phyloP scores from a whole-genome alignment of 768 basidiomycete genomes.

The Neoboletus magnificus region DNA sequence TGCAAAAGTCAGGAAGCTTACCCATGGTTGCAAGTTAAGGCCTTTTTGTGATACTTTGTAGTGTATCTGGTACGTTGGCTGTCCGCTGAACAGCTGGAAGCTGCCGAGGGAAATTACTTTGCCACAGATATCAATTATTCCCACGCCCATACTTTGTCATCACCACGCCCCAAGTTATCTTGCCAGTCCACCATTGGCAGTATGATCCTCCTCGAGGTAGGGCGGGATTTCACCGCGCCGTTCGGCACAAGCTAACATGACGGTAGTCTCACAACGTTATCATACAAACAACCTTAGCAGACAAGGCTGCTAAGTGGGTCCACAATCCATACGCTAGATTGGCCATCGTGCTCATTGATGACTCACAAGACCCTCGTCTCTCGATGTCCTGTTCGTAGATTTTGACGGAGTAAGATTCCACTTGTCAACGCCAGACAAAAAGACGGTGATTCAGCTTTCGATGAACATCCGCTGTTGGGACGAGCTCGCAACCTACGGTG shows the following conservation, averaged over 20 bases:
- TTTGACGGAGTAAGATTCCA: constrained; percentile 97
- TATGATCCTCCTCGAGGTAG: constrained; percentile 88
- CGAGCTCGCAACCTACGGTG: constrained; percentile 87
- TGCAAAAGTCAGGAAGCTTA: constrained; percentile 6
- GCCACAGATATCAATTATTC: too few species aligned
- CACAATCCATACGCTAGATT: not conserved
- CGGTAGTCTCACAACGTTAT: constrained; percentile 85
- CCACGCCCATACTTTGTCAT: too few species aligned
- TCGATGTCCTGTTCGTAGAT: constrained; percentile 97
- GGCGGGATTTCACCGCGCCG: not conserved
- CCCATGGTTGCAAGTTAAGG: constrained; percentile 24
- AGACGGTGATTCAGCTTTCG: constrained; percentile 79
- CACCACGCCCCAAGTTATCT: not conserved
- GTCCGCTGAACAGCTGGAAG: constrained; percentile 11
- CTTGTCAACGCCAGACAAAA: constrained; percentile 82
- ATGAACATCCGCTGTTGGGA: constrained; percentile 99
- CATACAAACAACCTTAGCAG: constrained; percentile 83
- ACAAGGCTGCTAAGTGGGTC: constrained; percentile 81
- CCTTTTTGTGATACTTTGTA: constrained; percentile 13
- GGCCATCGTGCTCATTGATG: constrained; percentile 12
- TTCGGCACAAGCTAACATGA: constrained; percentile 6
- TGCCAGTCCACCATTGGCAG: not conserved
- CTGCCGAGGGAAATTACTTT: constrained; percentile 21
- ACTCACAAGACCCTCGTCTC: constrained; percentile 69
- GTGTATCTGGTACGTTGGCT: constrained; percentile 6